Conservation (phyloP, 2,329 filamentous ascomycete species). For the Colletotrichum sidae region DNA sequence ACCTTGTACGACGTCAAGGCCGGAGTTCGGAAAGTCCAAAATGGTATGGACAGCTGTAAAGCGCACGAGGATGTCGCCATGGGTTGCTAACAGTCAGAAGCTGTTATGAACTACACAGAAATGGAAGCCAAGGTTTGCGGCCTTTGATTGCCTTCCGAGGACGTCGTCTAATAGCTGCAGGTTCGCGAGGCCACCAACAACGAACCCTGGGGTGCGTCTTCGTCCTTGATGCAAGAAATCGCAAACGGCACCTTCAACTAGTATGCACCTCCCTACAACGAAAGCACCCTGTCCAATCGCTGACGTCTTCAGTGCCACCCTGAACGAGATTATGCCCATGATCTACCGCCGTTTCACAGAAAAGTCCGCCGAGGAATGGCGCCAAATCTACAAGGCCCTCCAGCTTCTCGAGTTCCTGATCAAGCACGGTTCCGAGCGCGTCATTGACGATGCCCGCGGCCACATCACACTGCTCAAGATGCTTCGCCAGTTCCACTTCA, state of each 20-base stretch:
- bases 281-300: slow-evolving; percentile 5
- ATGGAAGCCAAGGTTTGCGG: slow-evolving; percentile 77
- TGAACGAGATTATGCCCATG: slow-evolving; percentile 99
- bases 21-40: slow-evolving; percentile 93
- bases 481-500: slow-evolving; percentile 98
- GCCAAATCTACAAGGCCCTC: slow-evolving; percentile 98
- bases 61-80: slow-evolving; percentile 14
- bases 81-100: slow-evolving; percentile 60
- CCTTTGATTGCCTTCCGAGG: slow-evolving; percentile 8
- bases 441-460: slow-evolving; percentile 95
- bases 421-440: slow-evolving; percentile 97
- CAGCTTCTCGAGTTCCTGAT: slow-evolving; percentile 97
- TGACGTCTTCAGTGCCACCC: slow-evolving; percentile 75
- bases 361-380: slow-evolving; percentile 97
- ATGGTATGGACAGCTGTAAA: slow-evolving; percentile 72
- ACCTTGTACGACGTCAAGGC: slow-evolving; percentile 96
- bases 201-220: slow-evolving; percentile 93
- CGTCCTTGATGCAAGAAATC: slow-evolving; percentile 95
- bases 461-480: slow-evolving; percentile 97
- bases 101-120: slow-evolving; percentile 98
- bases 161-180: slow-evolving; percentile 55
- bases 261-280: slow-evolving; percentile 60
- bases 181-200: slow-evolving; percentile 99
- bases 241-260: slow-evolving; percentile 98
- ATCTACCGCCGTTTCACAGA: slow-evolving; percentile 99